Evolutionary conservation across 2,329 filamentous ascomycete genomes (phyloP), one percentile per base, ranked within the genome.

Genomic region (Eutypella sp.): DNA sequence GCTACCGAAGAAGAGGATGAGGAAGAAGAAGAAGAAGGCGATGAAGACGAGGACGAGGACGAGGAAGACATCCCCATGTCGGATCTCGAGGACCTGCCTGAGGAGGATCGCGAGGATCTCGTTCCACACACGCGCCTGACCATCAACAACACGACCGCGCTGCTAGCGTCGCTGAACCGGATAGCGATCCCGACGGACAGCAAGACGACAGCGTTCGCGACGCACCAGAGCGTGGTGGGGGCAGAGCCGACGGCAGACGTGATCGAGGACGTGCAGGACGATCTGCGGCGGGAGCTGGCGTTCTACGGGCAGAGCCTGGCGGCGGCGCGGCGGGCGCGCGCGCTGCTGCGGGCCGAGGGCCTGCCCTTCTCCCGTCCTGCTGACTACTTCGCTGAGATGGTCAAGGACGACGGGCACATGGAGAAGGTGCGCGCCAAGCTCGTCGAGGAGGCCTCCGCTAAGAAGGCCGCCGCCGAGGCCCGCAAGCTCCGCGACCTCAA

Each of bases 351-450:
- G 62, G 84, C 85, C 52, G 92, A 96, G 67, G 85, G 85, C 8
- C 78, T 92, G 1, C 81, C 87, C 6, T 99, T 99, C 70, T 85
- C 89, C 23, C 81, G 93, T 9, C 93, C 93, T 3, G 84, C 81
- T 46, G 93, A 99, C 71, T 99, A 95, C 72, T 99, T 99, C 60
- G 93, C 93, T 38, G 93, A 99, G 76, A 99, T 97, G 91, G 85
- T 96, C 61, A 97, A 97, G 81, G 89, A 85, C 61, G 93, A 99
- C 65, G 92, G 95, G 60, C 93, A 96, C 68, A 99, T 99, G 93
- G 88, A 88, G 65, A 91, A 88, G 76, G 88, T 99, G 65, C 95
- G 95, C 76, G 82, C 85, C 61, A 95, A 95, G 77, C 74, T 97
- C 60, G 79, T 96, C 51, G 91, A 97, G 61, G 89, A 95, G 62